Evolutionary conservation across 148 eudicot species (phyloP).

Genomic region (Selenicereus undatus): DNA sequence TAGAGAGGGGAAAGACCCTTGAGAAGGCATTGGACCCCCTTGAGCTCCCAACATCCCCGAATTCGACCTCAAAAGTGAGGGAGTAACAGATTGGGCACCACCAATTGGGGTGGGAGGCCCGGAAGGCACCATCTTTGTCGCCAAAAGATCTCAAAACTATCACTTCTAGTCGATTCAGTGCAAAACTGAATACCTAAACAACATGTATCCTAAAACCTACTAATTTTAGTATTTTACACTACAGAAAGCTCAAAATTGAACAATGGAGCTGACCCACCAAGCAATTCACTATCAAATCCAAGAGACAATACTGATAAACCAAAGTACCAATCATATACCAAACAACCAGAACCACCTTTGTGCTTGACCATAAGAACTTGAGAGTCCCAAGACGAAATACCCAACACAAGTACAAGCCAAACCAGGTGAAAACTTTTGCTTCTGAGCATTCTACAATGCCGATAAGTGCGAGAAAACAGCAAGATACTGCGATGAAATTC

Average conservation of each 20-base stretch:
- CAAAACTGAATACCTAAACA: conserved; percentile 26
- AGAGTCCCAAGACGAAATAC: conserved; percentile 24
- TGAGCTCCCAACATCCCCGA: conserved; percentile 79
- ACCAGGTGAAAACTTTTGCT: conserved; percentile 32
- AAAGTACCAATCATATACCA: conserved; percentile 25
- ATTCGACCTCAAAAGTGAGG: conserved; percentile 69
- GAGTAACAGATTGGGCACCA: conserved; percentile 64
- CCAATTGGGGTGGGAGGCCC: conserved; percentile 86
- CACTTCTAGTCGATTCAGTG: conserved; percentile 13
- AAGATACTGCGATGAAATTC: conserved; percentile 26
- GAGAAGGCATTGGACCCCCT: conserved; percentile 64
- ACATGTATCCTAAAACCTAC: conserved; percentile 23
- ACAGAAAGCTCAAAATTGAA: conserved; percentile 2
- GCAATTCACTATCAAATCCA: conserved; percentile 22
- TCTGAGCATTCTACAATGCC: conserved; percentile 41
- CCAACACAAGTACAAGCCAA: conserved; percentile 25
- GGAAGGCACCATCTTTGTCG: conserved; percentile 63
- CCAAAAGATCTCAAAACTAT: conserved; percentile 15
- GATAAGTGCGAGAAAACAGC: conserved; percentile 26
- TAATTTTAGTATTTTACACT: conserved; percentile 9
- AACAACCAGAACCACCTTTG: conserved; percentile 29
- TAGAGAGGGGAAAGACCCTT: conserved; percentile 60
- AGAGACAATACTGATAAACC: conserved; percentile 30
- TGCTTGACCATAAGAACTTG: conserved; percentile 31
- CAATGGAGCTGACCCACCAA: conserved; percentile 15